phyloP scores from a whole-genome alignment of 768 basidiomycete genomes.

The Calocera cornea region DNA sequence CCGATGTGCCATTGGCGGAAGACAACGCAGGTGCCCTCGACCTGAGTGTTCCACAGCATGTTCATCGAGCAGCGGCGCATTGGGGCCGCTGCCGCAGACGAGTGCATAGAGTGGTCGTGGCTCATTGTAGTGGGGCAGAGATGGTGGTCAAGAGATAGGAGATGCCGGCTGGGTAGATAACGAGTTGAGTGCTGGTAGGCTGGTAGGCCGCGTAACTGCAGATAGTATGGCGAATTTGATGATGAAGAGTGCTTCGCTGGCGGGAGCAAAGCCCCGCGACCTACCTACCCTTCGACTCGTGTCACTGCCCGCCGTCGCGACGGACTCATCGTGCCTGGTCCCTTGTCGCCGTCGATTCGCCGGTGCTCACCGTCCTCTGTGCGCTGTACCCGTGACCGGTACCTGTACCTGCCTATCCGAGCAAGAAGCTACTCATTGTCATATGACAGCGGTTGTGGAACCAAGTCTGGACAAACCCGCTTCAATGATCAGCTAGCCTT shows the following conservation, averaged over 20 bases:
- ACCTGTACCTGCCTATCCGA: background rate
- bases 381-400: background rate
- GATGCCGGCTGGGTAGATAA: background rate
- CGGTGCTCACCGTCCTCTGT: background rate
- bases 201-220: background rate
- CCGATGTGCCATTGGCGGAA: slow-evolving; percentile 61
- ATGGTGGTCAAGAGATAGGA: background rate
- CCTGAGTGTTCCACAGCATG: slow-evolving; percentile 76
- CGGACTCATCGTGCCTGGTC: slow-evolving; percentile 1
- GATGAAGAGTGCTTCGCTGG: background rate
- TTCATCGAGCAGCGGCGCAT: slow-evolving; percentile 44
- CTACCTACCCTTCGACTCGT: background rate
- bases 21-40: slow-evolving; percentile 66
- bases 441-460: background rate
- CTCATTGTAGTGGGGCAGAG: background rate
- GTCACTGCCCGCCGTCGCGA: background rate
- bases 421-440: background rate
- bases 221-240: background rate
- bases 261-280: background rate
- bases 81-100: background rate
- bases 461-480: background rate
- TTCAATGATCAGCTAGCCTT: background rate
- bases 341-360: background rate
- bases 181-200: background rate
- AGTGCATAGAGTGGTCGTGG: slow-evolving; percentile 11